Conservation (phyloP, 2,329 filamentous ascomycete genomes). For the Ascochyta rabiei region DNA sequence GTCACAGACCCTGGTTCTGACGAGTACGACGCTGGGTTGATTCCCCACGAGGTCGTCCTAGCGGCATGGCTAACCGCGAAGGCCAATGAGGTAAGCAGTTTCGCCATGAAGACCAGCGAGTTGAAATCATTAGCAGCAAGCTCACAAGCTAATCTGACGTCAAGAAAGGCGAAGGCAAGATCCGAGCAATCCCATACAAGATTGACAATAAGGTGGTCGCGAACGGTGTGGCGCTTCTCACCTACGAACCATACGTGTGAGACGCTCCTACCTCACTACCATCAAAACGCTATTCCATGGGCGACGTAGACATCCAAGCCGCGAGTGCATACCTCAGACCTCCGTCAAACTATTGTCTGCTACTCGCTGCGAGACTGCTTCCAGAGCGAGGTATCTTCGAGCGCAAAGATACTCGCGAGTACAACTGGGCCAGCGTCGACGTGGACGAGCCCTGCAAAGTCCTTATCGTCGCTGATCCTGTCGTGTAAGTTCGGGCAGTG, state of each 20-base stretch:
- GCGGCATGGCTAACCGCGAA: neutral
- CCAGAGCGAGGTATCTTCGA: too few relatives aligned
- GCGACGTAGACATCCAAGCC: neutral
- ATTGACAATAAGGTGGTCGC: neutral
- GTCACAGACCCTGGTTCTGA: neutral
- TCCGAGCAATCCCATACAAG: neutral
- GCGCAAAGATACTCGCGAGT: too few relatives aligned
- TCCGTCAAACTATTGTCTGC: neutral
- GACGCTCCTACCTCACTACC: neutral
- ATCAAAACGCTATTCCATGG: neutral
- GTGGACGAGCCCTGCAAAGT: too few relatives aligned
- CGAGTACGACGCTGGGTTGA: neutral
- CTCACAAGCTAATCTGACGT: neutral
- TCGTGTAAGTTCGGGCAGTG: too few relatives aligned
- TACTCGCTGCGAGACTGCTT: too few relatives aligned
- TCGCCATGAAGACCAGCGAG: neutral
- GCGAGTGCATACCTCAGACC: neutral
- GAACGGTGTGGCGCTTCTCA: neutral
- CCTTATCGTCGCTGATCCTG: too few relatives aligned
- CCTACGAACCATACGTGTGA: neutral
- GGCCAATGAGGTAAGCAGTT: neutral
- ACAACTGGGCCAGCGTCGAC: too few relatives aligned
- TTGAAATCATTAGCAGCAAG: neutral
- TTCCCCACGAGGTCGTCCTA: neutral
- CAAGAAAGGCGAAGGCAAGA: neutral